Evolutionary conservation across 768 basidiomycete species (phyloP).

Genomic region (Sporobolomyces pararoseus): DNA sequence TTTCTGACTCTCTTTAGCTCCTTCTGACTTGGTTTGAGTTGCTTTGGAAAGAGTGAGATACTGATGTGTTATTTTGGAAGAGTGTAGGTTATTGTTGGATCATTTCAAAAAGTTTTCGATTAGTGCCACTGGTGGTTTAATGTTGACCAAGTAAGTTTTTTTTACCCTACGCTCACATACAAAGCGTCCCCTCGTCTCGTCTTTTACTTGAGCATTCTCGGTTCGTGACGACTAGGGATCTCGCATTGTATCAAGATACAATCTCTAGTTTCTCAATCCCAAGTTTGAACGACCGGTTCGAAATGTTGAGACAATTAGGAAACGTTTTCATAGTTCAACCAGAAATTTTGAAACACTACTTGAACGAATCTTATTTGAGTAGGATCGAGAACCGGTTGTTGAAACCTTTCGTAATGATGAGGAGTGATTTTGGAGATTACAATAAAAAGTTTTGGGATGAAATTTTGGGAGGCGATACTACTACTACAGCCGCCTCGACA

Average conservation of each 20-base stretch:
- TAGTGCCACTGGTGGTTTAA: slow-evolving; percentile 90
- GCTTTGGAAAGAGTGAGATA: too few relatives aligned
- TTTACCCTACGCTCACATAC: not conserved
- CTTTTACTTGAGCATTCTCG: too few relatives aligned
- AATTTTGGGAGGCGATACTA: slow-evolving; percentile 31
- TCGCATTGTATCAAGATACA: slow-evolving; percentile 91
- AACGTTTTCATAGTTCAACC: slow-evolving; percentile 95
- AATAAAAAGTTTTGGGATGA: slow-evolving; percentile 42
- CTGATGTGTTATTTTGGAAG: too few relatives aligned
- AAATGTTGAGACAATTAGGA: slow-evolving; percentile 94
- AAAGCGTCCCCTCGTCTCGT: too few relatives aligned
- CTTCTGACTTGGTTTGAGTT: not conserved
- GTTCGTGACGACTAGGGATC: slow-evolving; percentile 61
- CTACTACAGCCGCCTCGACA: not conserved
- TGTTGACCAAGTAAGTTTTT: slow-evolving; percentile 83
- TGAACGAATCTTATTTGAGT: slow-evolving; percentile 81
- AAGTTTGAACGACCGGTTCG: slow-evolving; percentile 86
- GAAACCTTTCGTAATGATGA: slow-evolving; percentile 81
- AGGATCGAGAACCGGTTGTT: slow-evolving; percentile 81
- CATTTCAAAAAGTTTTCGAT: slow-evolving; percentile 95
- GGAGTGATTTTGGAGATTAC: slow-evolving; percentile 69
- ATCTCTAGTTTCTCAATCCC: slow-evolving; percentile 77
- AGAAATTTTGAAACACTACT: slow-evolving; percentile 90
- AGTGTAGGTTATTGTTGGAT: slow-evolving; percentile 73
- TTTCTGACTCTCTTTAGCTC: slow-evolving; percentile 19